Conservation (phyloP, 2,329 filamentous ascomycete species). For the Amesomyces nigricolor region DNA sequence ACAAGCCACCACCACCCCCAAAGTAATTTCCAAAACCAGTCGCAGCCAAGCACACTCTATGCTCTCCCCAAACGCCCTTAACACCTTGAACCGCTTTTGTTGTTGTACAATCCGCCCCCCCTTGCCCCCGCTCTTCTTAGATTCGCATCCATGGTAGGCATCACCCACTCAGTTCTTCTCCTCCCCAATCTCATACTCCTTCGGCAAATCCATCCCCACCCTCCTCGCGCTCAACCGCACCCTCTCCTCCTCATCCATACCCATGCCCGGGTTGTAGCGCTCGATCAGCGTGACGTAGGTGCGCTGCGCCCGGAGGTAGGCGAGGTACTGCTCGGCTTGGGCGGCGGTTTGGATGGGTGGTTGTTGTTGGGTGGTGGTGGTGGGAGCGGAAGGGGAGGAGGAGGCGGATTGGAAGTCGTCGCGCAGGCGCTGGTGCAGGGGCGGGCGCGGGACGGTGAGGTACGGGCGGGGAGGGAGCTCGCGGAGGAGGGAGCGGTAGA, state of each 20-base stretch:
- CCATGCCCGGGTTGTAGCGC: slow-evolving; percentile 89
- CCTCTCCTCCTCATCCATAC: slow-evolving; percentile 78
- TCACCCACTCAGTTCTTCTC: no score
- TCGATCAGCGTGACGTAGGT: slow-evolving; percentile 76
- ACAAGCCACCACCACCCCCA: not conserved
- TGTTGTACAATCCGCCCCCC: not conserved
- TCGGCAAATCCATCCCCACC: slow-evolving; percentile 84
- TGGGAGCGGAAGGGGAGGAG: slow-evolving; percentile 27
- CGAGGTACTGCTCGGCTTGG: slow-evolving; percentile 69
- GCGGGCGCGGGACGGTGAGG: slow-evolving; percentile 53
- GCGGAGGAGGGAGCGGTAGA: slow-evolving; percentile 85
- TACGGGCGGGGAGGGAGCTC: slow-evolving; percentile 72
- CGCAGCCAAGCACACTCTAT: not conserved
- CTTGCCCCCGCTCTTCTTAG: no score
- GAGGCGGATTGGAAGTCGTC: slow-evolving; percentile 44
- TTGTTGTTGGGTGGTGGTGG: not conserved
- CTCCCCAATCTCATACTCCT: slow-evolving; percentile 42
- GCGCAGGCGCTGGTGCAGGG: slow-evolving; percentile 66
- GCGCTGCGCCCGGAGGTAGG: slow-evolving; percentile 80
- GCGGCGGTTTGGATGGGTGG: slow-evolving; percentile 23
- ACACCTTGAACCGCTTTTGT: not conserved
- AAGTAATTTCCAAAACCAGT: not conserved
- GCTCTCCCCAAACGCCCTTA: not conserved
- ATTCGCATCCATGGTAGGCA: no score
- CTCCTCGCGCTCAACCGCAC: slow-evolving; percentile 76